Evolutionary conservation across 345 rosid genomes (phyloP).

Genomic region (Barbarea vulgaris): DNA sequence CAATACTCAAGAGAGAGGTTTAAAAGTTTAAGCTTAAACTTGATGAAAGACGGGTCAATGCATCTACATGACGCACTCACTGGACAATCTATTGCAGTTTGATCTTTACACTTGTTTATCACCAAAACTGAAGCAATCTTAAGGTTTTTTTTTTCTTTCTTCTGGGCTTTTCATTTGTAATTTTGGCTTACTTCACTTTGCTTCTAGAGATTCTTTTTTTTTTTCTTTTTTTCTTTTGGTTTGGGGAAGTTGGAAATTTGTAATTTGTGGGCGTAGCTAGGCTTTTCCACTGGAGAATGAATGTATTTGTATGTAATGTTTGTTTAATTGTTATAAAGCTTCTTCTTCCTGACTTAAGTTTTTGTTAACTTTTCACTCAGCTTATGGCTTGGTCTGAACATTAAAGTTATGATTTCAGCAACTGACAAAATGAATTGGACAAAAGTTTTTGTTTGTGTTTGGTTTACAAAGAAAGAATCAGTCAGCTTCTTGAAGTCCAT

Average conservation of each 20-base stretch:
- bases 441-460: neutral
- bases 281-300: constrained; percentile 2
- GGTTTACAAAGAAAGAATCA: constrained; percentile 39
- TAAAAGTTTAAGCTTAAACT: constrained; percentile 90
- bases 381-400: constrained; percentile 5
- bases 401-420: constrained; percentile 11
- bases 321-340: constrained; percentile 33
- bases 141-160: neutral
- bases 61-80: constrained; percentile 87
- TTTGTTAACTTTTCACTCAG: neutral
- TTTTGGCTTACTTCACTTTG: constrained; percentile 25
- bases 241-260: constrained; percentile 31
- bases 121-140: constrained; percentile 21
- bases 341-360: neutral
- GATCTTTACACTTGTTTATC: constrained; percentile 18
- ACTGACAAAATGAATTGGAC: constrained; percentile 10
- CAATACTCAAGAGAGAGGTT: constrained; percentile 97
- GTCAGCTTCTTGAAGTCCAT: constrained; percentile 87
- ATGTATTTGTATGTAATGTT: constrained; percentile 39
- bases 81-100: constrained; percentile 75
- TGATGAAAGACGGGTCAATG: constrained; percentile 96
- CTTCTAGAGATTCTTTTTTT: constrained; percentile 30
- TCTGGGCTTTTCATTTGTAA: constrained; percentile 17
- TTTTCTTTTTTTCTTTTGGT: constrained; percentile 6
- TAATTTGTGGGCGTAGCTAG: constrained; percentile 36